Conservation (phyloP, 768 basidiomycete genomes). For the Hypsizygus marmoreus region DNA sequence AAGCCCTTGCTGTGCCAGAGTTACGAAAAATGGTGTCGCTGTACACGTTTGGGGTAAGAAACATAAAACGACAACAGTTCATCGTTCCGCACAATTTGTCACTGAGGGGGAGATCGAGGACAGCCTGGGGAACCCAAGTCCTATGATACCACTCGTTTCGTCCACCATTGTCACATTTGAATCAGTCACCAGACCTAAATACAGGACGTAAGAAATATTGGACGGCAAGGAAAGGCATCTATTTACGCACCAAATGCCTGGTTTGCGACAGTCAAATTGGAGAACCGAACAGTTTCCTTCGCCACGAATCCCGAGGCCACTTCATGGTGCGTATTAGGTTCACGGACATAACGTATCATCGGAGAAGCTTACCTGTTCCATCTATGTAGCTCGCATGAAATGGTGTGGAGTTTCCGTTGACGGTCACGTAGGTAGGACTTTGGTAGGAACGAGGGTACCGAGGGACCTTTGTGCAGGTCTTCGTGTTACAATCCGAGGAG, state of each 20-base stretch:
- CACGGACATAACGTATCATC: not conserved
- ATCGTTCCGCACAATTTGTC: constrained; percentile 47
- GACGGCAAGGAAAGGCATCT: not conserved
- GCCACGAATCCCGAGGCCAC: constrained; percentile 74
- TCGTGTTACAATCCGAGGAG: constrained; percentile 60
- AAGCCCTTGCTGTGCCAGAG: constrained; percentile 60
- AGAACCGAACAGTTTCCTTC: constrained; percentile 58
- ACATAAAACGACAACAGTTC: not conserved
- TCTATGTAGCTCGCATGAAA: constrained; percentile 70
- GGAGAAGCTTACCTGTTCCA: constrained; percentile 53
- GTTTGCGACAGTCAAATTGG: constrained; percentile 58
- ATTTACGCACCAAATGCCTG: constrained; percentile 70
- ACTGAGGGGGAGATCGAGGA: constrained; percentile 54
- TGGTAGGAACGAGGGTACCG: constrained; percentile 67
- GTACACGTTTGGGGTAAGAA: constrained; percentile 2
- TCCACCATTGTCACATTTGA: constrained; percentile 66
- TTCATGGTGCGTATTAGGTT: constrained; percentile 24
- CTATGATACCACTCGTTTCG: constrained; percentile 70
- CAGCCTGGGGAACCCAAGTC: constrained; percentile 75
- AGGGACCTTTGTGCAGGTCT: constrained; percentile 60
- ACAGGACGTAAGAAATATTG: not conserved
- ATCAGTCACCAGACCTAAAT: constrained; percentile 58
- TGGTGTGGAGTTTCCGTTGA: constrained; percentile 61
- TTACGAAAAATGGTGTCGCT: constrained; percentile 73
- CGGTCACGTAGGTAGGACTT: constrained; percentile 63